Evolutionary conservation across 1,284 basidiomycete species (phyloP), one percentile per base, ranked within the genome.

Genomic region (Pseudozyma pruni): DNA sequence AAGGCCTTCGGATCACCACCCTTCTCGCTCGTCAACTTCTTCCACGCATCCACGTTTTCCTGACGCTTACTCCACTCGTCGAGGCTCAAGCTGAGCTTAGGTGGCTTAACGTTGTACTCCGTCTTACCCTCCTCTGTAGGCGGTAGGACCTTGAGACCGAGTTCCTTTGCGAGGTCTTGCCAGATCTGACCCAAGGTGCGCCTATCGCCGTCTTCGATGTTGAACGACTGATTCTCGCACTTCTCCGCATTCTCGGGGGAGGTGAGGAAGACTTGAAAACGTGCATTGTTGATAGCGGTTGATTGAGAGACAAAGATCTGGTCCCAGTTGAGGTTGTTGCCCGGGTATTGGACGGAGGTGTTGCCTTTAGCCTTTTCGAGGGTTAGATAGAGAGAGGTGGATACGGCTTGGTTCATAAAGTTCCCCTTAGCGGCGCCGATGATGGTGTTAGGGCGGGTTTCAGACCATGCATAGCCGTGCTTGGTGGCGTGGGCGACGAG

Each of bases 381-480:
- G 13, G 58, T 44, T 23, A 69, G 55, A 29, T 62, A 69, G 45
- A 69, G 39, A 33, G 47, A 51, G 22, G 66, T 69, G 16, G 66
- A 69, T 8, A 69, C 55, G 47, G 58, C 66, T 29, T 69, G 66
- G 54, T 69, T 62, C 66, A 69, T 69, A 27, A 54, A 69, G 47
- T 69, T 69, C 39, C 66, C 66, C 51, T 69, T 69, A 39, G 66
- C 66, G 8, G 66, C 66, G 10, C 66, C 58, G 32, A 69, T 69
- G 66, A 69, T 68, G 16, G 64, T 68, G 54, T 69, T 69, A 46
- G 66, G 66, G 7, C 66, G 58, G 10, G 59, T 69, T 33, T 69
- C 66, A 32, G 58, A 62, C 66, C 66, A 69, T 6, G 54, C 58
- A 22, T 69, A 69, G 13, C 66, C 59, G 46, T 69, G 51, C 66